These are phyloP conservation scores for Eutrema heterophyllum DNA, from an alignment of 345 rosid species.

Conservation along the genomic window DNA sequence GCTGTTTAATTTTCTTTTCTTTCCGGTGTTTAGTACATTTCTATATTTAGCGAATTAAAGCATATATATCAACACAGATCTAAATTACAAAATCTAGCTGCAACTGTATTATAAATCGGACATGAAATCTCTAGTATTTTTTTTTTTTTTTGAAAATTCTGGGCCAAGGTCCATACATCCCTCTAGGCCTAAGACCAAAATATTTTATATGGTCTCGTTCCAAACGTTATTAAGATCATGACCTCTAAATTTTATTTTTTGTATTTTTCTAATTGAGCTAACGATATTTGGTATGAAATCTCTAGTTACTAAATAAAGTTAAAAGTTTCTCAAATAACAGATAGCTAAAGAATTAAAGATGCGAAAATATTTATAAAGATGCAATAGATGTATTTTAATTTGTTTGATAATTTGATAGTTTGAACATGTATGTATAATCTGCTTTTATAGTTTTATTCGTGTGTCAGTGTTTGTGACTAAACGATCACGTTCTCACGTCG, in stretches of 20 bases:
- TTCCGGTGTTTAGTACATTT: not conserved
- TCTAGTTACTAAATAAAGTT: not conserved
- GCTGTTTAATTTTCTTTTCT: not conserved
- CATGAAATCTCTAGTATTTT: not conserved
- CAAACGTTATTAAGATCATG: too few relatives aligned
- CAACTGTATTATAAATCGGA: not conserved
- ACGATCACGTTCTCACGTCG: conserved; percentile 10
- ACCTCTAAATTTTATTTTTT: too few relatives aligned
- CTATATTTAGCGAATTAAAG: not conserved
- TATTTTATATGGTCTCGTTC: too few relatives aligned
- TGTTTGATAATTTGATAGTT: not conserved
- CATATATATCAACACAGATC: not conserved
- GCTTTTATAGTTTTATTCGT: not conserved
- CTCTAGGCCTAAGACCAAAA: too few relatives aligned
- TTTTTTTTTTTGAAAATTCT: too few relatives aligned
- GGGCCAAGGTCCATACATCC: too few relatives aligned
- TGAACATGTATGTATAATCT: not conserved
- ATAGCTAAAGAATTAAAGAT: not conserved
- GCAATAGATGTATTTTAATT: not conserved
- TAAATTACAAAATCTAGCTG: not conserved
- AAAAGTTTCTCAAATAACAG: not conserved
- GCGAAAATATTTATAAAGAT: not conserved
- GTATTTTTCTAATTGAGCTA: too few relatives aligned
- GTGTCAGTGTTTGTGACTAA: not conserved
- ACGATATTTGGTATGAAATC: too few relatives aligned